A percentile compares a stretch with the other conserved stretches of the same genome.
These are phyloP conservation scores for Podaxis carcinomalis DNA, from an alignment of 768 basidiomycete species.

Conservation along the genomic window DNA sequence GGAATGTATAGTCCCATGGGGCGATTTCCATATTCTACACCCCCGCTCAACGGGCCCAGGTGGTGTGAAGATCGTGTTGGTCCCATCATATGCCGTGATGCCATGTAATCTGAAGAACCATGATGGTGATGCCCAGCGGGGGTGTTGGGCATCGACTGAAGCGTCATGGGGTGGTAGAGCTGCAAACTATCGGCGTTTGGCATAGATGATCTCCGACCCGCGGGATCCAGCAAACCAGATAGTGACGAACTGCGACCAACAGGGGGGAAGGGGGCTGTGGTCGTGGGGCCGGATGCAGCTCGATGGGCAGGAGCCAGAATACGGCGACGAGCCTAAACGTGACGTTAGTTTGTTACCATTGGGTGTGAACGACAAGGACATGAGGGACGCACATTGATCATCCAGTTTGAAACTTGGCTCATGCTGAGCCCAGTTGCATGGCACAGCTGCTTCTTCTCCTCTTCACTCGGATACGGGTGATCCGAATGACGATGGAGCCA, in stretches of 20 bases:
- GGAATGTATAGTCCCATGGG: slow-evolving; percentile 33
- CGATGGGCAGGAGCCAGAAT: slow-evolving; percentile 82
- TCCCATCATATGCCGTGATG: slow-evolving; percentile 44
- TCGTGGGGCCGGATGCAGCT: slow-evolving; percentile 71
- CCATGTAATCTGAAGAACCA: slow-evolving; percentile 35
- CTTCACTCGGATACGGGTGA: slow-evolving; percentile 86
- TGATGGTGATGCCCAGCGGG: slow-evolving; percentile 33
- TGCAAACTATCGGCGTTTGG: slow-evolving; percentile 64
- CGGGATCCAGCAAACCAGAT: slow-evolving; percentile 35
- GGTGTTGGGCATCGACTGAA: slow-evolving; percentile 53
- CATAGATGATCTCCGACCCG: slow-evolving; percentile 60
- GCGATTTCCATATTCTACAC: slow-evolving; percentile 33
- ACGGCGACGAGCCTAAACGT: slow-evolving; percentile 65
- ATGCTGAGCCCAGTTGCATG: slow-evolving; percentile 83
- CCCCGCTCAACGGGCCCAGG: slow-evolving; percentile 30
- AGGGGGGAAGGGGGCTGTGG: slow-evolving; percentile 68
- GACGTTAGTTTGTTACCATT: background rate
- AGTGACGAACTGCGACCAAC: slow-evolving; percentile 40
- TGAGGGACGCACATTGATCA: slow-evolving; percentile 66
- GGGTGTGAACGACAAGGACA: background rate
- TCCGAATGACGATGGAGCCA: slow-evolving; percentile 88
- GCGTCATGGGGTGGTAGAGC: slow-evolving; percentile 75
- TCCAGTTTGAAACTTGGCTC: slow-evolving; percentile 91
- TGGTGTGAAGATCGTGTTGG: slow-evolving; percentile 31
- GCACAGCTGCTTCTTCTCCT: slow-evolving; percentile 88